Evolutionary conservation across 2,329 filamentous ascomycete genomes (phyloP).

Genomic region (Calonectria multiphialidica): DNA sequence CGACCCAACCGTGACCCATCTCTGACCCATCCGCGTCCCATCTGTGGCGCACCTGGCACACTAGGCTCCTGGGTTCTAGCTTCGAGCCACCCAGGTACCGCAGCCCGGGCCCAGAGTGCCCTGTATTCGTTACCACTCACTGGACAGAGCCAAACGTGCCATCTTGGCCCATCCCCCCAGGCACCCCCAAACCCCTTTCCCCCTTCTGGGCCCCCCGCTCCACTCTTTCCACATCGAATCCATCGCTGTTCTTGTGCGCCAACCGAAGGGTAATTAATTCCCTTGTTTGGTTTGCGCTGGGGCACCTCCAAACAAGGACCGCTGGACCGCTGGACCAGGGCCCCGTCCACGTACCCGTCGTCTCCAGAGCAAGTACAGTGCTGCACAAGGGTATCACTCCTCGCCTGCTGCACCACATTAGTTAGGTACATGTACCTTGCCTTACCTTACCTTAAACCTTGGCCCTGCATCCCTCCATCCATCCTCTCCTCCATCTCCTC

Average conservation of each 20-base stretch:
- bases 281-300: constrained; percentile 34
- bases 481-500: constrained; percentile 10
- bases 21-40: constrained; percentile 19
- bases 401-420: background rate
- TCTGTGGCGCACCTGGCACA: constrained; percentile 14
- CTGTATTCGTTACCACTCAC: constrained; percentile 8
- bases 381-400: constrained; percentile 14
- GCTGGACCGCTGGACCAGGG: background rate
- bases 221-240: constrained; percentile 37
- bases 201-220: constrained; percentile 23
- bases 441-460: constrained; percentile 27
- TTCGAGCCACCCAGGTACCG: background rate
- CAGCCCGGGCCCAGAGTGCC: background rate
- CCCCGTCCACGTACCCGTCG: constrained; percentile 10
- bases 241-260: constrained; percentile 34
- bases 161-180: background rate
- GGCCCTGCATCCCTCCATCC: constrained; percentile 16
- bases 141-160: constrained; percentile 2
- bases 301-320: constrained; percentile 25
- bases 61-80: constrained; percentile 1
- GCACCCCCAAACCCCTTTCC: constrained; percentile 1
- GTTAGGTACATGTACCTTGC: constrained; percentile 13
- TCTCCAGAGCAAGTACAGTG: constrained; percentile 6
- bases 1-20: constrained; percentile 12
- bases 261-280: constrained; percentile 41